phyloP scores from a whole-genome alignment of 225 moss, liverwort and hornwort species.

The Sphagnum contortum region DNA sequence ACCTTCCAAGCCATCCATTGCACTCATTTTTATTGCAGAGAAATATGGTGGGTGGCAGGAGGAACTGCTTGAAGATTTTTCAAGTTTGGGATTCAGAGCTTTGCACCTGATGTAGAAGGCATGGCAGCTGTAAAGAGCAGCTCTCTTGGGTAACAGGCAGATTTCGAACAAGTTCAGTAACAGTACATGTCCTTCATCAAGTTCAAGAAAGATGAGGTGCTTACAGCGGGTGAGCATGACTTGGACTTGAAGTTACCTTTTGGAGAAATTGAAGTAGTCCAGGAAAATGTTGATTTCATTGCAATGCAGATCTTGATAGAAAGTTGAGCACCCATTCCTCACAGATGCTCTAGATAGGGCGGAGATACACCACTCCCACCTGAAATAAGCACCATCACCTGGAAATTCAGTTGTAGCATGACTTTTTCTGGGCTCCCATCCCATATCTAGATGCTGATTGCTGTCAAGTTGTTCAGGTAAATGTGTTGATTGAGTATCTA shows the following conservation, averaged over 20 bases:
- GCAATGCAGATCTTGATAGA: constrained; percentile 63
- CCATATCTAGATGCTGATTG: too few relatives aligned
- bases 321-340: constrained; percentile 34
- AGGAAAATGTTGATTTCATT: constrained; percentile 54
- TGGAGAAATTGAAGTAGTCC: constrained; percentile 61
- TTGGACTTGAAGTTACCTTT: constrained; percentile 77
- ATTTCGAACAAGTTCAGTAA: constrained; percentile 59
- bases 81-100: constrained; percentile 12
- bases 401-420: constrained; percentile 48
- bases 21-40: constrained; percentile 28
- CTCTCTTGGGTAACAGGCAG: constrained; percentile 11
- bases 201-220: constrained; percentile 83
- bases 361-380: constrained; percentile 34
- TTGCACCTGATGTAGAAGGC: constrained; percentile 22
- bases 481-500: too few relatives aligned
- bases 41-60: constrained; percentile 45
- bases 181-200: constrained; percentile 98
- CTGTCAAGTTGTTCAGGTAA: too few relatives aligned
- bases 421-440: too few relatives aligned
- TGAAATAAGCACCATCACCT: constrained; percentile 64
- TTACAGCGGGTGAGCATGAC: constrained; percentile 73
- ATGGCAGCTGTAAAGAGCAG: constrained; percentile 18
- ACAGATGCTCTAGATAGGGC: constrained; percentile 27
- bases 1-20: constrained; percentile 13
- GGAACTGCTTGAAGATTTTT: constrained; percentile 32